These are phyloP conservation scores for Russula emetica DNA, from an alignment of 768 basidiomycete genomes.

Conservation along the genomic window DNA sequence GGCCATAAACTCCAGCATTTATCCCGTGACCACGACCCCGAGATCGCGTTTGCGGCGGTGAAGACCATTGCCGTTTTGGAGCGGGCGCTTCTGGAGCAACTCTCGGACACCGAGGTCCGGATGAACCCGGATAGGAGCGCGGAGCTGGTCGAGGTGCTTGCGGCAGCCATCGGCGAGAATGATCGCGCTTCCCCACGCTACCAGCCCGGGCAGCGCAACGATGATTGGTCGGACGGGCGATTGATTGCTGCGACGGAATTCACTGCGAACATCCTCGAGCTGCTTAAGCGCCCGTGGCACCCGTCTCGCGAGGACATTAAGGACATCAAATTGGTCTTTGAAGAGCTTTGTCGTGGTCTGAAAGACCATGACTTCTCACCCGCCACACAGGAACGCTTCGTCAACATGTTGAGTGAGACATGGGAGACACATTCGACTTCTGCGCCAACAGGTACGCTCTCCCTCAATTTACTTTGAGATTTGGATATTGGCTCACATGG, in stretches of 20 bases:
- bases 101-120: neutral
- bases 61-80: neutral
- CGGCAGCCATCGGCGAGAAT: neutral
- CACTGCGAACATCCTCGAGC: neutral
- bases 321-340: neutral
- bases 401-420: neutral
- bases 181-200: neutral
- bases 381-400: conserved; percentile 4
- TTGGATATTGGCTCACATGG: neutral
- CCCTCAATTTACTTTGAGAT: neutral
- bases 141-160: neutral
- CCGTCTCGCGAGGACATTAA: conserved; percentile 10
- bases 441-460: neutral
- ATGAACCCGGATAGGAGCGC: neutral
- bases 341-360: conserved; percentile 8
- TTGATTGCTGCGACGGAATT: conserved; percentile 5
- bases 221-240: neutral
- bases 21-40: conserved; percentile 2
- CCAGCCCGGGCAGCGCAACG: neutral
- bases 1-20: neutral
- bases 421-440: neutral
- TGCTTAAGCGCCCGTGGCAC: neutral
- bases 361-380: neutral
- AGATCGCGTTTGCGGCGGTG: conserved; percentile 12
- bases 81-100: conserved; percentile 1